Base-by-base conservation (phyloP, 2,329 filamentous ascomycete species). In the Botrytis squamosa region DNA sequence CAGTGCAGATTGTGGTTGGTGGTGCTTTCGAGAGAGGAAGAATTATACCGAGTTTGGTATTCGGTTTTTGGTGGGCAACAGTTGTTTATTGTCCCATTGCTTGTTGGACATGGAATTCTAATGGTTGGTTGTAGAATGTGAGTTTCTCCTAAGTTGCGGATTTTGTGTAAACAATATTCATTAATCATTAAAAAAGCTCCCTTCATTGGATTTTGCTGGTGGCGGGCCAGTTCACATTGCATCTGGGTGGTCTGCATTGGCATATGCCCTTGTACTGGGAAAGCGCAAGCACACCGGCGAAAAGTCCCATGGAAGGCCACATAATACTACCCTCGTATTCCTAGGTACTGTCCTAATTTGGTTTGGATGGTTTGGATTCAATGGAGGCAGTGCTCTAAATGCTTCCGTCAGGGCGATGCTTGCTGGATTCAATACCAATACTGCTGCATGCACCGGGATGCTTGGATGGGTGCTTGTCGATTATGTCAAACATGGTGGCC, bases 41-140 rank as follows among this genome's bases (percentile, higher is more conserved):
- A 38, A 90, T 91, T 78, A 73, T 91, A 33, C 89, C 87, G 60
- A 90, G 88, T 14, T 85, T 92, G 78, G 83, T 92, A 40, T 93
- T 91, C 75, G 84, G 85, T 36, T 88, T 91, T 79, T 86, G 83
- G 78, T 91, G 89, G 89, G 88, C 88, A 0, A 91, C 89, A 0
- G 84, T 91, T 72, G 89, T 91, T 4, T 91, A 91, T 81, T 91
- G 85, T 76, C 86, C 86, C 0, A 86, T 91, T 52, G 89, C 89
- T 0, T 89, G 86, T 82, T 91, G 89, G 89, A 90, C 88, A 6
- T 92, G 90, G 90, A 91, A 91, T 77, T 79, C 85, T n/a, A 87
- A 86, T 70, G 89, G 90, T 18, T 92, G 90, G 89, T 82, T 91
- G 0, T 90, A 84, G 81, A 87, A 90, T 36, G 69, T 65, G 25